Evolutionary conservation across 2,329 filamentous ascomycete genomes (phyloP).

Genomic region (Ambrosiella xylebori): DNA sequence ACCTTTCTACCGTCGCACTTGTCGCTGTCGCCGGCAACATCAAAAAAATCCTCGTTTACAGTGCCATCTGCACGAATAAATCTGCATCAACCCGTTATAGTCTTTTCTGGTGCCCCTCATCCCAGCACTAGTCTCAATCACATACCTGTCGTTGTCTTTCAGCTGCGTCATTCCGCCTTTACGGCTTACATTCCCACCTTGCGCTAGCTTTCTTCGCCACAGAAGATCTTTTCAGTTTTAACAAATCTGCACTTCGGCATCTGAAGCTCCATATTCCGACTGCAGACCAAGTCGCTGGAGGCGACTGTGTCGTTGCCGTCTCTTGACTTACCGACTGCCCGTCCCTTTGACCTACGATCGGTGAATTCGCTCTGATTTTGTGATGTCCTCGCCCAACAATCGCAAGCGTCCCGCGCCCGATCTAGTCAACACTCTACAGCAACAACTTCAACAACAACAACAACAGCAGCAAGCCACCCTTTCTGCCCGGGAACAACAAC

Average conservation of each 20-base stretch:
- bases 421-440: conserved; percentile 4
- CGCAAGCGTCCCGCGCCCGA: conserved; percentile 12
- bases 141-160: neutral
- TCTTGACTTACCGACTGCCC: neutral
- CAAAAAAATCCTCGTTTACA: no score
- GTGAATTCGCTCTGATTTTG: neutral
- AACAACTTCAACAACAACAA: conserved; percentile 17
- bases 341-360: neutral
- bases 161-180: neutral
- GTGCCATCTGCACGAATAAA: no score
- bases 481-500: neutral
- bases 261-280: neutral
- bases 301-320: neutral
- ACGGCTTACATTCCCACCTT: neutral
- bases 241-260: neutral
- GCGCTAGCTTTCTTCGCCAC: neutral
- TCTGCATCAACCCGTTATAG: no score
- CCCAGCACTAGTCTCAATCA: no score
- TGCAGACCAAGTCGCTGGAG: neutral
- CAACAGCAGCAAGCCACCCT: conserved; percentile 17
- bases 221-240: neutral
- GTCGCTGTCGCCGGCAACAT: no score
- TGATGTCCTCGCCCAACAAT: conserved; percentile 11
- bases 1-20: neutral
- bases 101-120: no score